Percentiles rank a stretch among this genome's conserved stretches.
phyloP scores from a whole-genome alignment of 768 basidiomycete genomes.

The Lyophyllum semitale region DNA sequence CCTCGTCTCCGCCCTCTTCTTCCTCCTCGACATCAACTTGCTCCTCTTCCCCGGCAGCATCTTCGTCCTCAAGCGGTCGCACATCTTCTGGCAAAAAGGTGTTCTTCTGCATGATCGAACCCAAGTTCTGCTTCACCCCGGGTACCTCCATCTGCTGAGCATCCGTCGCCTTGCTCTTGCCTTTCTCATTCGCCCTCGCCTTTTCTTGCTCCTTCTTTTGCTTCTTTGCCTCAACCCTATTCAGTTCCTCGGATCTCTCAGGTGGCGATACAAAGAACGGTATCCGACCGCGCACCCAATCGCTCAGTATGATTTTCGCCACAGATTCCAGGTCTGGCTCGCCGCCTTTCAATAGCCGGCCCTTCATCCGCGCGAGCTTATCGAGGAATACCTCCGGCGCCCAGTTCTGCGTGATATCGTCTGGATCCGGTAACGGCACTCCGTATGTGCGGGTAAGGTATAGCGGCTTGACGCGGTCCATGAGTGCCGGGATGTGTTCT shows the following conservation, averaged over 20 bases:
- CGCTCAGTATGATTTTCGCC: constrained; percentile 92
- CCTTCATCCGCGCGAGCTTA: constrained; percentile 86
- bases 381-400: constrained; percentile 80
- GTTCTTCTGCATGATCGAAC: constrained; percentile 88
- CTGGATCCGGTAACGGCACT: constrained; percentile 61
- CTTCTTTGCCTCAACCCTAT: constrained; percentile 60
- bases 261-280: constrained; percentile 96
- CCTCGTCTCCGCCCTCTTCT: constrained; percentile 38
- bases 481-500: constrained; percentile 86
- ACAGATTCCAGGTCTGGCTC: constrained; percentile 92
- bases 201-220: constrained; percentile 44
- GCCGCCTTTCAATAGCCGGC: constrained; percentile 89
- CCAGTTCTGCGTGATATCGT: constrained; percentile 58
- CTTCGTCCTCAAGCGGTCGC: constrained; percentile 59
- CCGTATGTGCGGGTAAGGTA: constrained; percentile 89
- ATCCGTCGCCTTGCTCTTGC: constrained; percentile 52
- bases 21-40: constrained; percentile 39
- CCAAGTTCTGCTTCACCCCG: constrained; percentile 84
- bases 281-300: constrained; percentile 97
- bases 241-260: constrained; percentile 73
- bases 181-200: constrained; percentile 43
- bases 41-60: constrained; percentile 43
- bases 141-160: constrained; percentile 41
- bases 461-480: constrained; percentile 89
- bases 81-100: constrained; percentile 85